A percentile compares a stretch with the other conserved stretches of the same genome.
Evolutionary conservation across 768 basidiomycete species (phyloP).

Genomic region (Dentipellis sp.): DNA sequence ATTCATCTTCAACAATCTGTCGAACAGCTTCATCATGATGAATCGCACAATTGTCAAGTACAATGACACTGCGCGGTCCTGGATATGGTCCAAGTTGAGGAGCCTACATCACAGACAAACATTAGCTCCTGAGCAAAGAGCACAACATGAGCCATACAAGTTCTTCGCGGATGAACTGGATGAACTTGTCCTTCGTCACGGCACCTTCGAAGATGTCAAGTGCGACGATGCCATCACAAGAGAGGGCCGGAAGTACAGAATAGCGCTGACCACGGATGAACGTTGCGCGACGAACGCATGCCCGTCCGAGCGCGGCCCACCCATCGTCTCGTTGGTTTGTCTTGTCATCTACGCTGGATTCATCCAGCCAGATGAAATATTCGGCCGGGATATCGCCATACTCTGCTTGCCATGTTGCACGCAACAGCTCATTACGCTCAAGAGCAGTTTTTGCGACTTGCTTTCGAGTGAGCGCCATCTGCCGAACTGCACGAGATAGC

Average conservation of each 20-base stretch:
- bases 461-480: conserved; percentile 19
- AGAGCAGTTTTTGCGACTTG: conserved; percentile 15
- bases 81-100: conserved; percentile 27
- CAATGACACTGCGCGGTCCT: conserved; percentile 24
- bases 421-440: conserved; percentile 23
- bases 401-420: conserved; percentile 18
- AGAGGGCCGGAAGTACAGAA: conserved; percentile 12
- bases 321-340: conserved; percentile 7
- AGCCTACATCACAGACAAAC: conserved; percentile 10
- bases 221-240: conserved; percentile 8
- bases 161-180: conserved; percentile 20
- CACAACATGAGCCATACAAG: conserved; percentile 9
- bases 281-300: conserved; percentile 5
- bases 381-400: conserved; percentile 13
- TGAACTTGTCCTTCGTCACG: conserved; percentile 22
- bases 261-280: conserved; percentile 12
- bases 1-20: conserved; percentile 19
- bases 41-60: conserved; percentile 32
- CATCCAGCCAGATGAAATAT: conserved; percentile 10
- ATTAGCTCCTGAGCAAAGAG: not conserved
- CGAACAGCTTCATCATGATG: conserved; percentile 31
- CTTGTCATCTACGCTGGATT: conserved; percentile 11
- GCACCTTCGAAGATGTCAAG: conserved; percentile 21
- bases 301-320: conserved; percentile 4
- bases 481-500: conserved; percentile 17